Base-by-base conservation (phyloP, 257 asterid species). In the Cinchona pubescens region DNA sequence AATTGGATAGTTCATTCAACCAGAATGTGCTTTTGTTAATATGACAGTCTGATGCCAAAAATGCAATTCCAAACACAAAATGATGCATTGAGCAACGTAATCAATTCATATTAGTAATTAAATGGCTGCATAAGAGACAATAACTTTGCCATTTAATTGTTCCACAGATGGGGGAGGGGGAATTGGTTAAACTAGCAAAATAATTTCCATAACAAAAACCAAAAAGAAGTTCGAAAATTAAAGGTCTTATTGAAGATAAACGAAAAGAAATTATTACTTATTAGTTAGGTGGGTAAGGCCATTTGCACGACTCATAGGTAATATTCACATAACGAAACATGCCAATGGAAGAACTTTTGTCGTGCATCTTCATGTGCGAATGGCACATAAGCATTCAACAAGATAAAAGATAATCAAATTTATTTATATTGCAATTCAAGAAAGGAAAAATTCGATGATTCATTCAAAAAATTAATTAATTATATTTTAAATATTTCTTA, bases 1-100 rank as follows among this genome's bases (percentile, higher is more conserved):
- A 5, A 63, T 6, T 16, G 45, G 4, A 7, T 63, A 18, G 10
- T 34, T 5, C 8, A 3, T 38, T 9, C 71, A 23, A 35, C 7
- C 21, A 8, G 7, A 13, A 35, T 21, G 21, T 66, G 11, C 10
- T 23, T 66, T 66, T 23, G 4, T n/a, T 56, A 23, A n/a, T 55
- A 18, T 48, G 74, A 7, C 23, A 69, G 6, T 21, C 21, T 53
- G 53, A 35, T 48, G 70, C 71, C 70, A 34, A 63, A 16, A 14
- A 0, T 30, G 73, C 35, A 43, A 55, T 42, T 67, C 56, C 79
- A 67, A 67, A 56, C 18, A 40, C 74, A 37, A 40, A 14, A 76
- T 13, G 67, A 53, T 27, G 74, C 51, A 53, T 13, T 6, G 38
- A 29, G 13, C 29, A 60, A 15, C 12, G 12, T 23, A n/a, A 40